These are phyloP conservation scores for Podospora comata DNA, from an alignment of 495 filamentous ascomycete genomes.

Conservation along the genomic window DNA sequence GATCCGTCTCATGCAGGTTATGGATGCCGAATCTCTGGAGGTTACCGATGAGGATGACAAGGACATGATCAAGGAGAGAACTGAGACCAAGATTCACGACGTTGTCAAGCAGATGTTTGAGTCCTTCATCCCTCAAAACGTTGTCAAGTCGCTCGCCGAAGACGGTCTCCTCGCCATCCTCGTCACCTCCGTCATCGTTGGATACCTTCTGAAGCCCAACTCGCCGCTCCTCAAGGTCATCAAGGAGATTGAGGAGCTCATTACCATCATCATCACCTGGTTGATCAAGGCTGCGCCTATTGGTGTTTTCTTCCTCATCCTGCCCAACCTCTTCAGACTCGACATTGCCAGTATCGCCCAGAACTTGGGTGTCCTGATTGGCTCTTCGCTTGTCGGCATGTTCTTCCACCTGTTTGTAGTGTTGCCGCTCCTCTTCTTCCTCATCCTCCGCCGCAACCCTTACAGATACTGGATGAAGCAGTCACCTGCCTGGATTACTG, in stretches of 20 bases:
- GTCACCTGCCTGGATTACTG: conserved; percentile 32
- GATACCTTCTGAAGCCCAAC: conserved; percentile 23
- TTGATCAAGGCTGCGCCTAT: conserved; percentile 36
- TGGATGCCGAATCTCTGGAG: conserved; percentile 12
- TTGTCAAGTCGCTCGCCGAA: conserved; percentile 31
- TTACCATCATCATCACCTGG: conserved; percentile 33
- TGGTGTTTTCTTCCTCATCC: conserved; percentile 37
- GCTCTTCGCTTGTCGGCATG: conserved; percentile 27
- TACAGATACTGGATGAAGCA: conserved; percentile 30
- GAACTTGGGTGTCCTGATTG: conserved; percentile 36
- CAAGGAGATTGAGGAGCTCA: conserved; percentile 31
- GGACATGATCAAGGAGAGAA: conserved; percentile 18
- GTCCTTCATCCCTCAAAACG: conserved; percentile 33
- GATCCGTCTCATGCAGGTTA: conserved; percentile 26
- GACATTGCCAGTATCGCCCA: conserved; percentile 28
- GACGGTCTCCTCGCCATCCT: conserved; percentile 31
- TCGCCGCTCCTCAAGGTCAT: conserved; percentile 21
- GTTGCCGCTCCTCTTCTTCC: conserved; percentile 28
- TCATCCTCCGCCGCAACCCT: conserved; percentile 24
- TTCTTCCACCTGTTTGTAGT: conserved; percentile 31
- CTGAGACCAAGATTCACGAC: conserved; percentile 20
- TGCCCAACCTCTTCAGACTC: conserved; percentile 35
- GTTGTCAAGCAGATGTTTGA: conserved; percentile 34
- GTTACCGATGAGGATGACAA: conserved; percentile 13
- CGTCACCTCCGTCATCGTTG: conserved; percentile 26